Evolutionary conservation across 345 rosid genomes (phyloP).

Genomic region (Pelargonium nanum): DNA sequence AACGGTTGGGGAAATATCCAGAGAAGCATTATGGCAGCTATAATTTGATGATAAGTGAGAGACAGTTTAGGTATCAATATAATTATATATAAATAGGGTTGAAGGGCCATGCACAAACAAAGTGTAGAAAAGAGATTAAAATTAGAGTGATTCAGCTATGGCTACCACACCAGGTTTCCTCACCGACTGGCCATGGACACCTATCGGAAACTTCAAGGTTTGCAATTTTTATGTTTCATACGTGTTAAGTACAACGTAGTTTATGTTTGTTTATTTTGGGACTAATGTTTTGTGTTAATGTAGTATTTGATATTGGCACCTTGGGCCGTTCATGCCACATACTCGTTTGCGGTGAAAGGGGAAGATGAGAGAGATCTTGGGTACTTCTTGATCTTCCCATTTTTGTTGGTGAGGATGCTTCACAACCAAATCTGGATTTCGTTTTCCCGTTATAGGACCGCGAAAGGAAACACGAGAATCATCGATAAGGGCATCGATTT

Average conservation of each 20-base stretch:
- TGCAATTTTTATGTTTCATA: neutral
- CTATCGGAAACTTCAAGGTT: conserved; percentile 58
- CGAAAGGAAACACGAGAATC: conserved; percentile 46
- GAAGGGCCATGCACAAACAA: no score
- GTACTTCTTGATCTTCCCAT: conserved; percentile 25
- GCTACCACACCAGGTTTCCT: conserved; percentile 55
- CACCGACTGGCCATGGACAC: conserved; percentile 61
- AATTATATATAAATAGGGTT: no score
- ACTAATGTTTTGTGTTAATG: neutral
- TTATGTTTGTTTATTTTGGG: neutral
- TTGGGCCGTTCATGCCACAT: conserved; percentile 19
- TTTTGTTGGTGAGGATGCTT: conserved; percentile 41
- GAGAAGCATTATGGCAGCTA: no score
- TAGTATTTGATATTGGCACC: conserved; percentile 49
- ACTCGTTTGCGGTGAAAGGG: conserved; percentile 19
- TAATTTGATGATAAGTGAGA: no score
- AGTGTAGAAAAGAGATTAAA: no score
- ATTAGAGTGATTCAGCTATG: no score
- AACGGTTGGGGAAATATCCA: no score
- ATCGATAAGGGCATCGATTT: conserved; percentile 63
- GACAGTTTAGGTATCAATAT: no score
- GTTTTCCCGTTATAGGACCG: conserved; percentile 48
- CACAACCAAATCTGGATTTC: conserved; percentile 68
- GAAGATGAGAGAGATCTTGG: conserved; percentile 30
- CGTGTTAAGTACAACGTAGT: neutral